Base-by-base conservation (phyloP, 768 basidiomycete species). In the Lactarius indigo region DNA sequence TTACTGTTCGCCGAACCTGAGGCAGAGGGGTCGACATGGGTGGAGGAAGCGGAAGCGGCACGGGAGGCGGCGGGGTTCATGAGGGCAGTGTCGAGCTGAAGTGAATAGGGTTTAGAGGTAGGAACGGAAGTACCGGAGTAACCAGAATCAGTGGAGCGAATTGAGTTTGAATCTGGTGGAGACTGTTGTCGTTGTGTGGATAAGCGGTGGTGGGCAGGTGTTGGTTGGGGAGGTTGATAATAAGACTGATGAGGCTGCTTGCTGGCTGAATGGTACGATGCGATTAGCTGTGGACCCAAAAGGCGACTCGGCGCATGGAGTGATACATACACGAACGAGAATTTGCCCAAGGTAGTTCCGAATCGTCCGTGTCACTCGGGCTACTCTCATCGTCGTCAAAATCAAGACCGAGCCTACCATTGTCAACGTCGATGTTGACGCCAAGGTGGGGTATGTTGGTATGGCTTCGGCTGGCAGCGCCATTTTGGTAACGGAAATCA, bases 321-420 rank as follows among this genome's bases (percentile, higher is more conserved):
- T 37, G 61, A 56, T n/a, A 69, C 69, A 31, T 59, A 70, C 70
- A 52, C n/a, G 70, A 69, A 35, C 9, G 50, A 35, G 47, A 35
- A 59, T 41, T 56, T 50, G 70, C 80, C 86, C 86, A 88, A 33
- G 85, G 85, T 57, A 87, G 80, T 75, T 88, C 87, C 67, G 79
- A 81, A 50, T 84, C 83, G 63, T 84, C 83, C 35, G 80, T 78
- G 47, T 82, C 79, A 61, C 80, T 80, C 20, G 78, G 74, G 61
- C 71, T 69, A 75, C 76, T 76, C 57, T 72, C 73, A 65, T 56
- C 65, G 37, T 56, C 65, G 37, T 69, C 76, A 73, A 87, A 91
- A 75, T 87, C 85, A 71, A 90, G 74, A 37, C 78, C 85, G 31
- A 91, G 79, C 66, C 80, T 75, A 44, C 85, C 86, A 69, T 86